These are phyloP conservation scores for Claviceps spartinae DNA, from an alignment of 2,329 filamentous ascomycete genomes.

Conservation along the genomic window DNA sequence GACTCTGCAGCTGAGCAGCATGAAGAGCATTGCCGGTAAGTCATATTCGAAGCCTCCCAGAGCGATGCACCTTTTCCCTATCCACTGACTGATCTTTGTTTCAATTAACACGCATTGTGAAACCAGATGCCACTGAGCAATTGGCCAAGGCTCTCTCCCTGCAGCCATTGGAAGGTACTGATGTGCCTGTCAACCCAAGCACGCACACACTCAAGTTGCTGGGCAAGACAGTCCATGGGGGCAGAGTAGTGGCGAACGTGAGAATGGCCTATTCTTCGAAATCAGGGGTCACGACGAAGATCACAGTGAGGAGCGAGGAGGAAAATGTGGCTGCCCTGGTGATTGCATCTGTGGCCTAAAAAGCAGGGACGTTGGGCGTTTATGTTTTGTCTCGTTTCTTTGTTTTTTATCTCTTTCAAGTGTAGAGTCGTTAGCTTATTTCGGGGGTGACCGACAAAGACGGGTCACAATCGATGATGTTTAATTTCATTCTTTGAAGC, in stretches of 20 bases:
- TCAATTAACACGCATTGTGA: constrained; percentile 12
- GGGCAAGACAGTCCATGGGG: constrained; percentile 86
- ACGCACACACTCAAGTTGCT: constrained; percentile 93
- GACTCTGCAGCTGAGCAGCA: constrained; percentile 73
- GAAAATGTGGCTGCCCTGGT: constrained; percentile 77
- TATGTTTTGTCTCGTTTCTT: constrained; percentile 7
- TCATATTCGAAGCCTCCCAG: constrained; percentile 8
- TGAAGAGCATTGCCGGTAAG: constrained; percentile 87
- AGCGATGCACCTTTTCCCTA: too few species aligned
- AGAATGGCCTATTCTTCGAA: constrained; percentile 91
- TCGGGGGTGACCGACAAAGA: too few species aligned
- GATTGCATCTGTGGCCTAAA: constrained; percentile 69
- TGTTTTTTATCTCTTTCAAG: background rate
- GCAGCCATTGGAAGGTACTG: constrained; percentile 87
- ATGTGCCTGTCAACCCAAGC: constrained; percentile 74
- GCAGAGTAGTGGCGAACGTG: constrained; percentile 73
- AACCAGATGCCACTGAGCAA: constrained; percentile 78
- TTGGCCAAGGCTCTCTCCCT: constrained; percentile 75
- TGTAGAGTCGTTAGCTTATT: background rate
- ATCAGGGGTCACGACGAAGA: constrained; percentile 90
- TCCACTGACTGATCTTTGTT: too few species aligned
- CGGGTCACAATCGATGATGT: too few species aligned
- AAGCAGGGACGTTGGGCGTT: constrained; percentile 17
- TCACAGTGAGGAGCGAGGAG: constrained; percentile 83
- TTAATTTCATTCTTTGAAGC: too few species aligned